Conservation (phyloP, 352 stramenopile species). For the Thraustotheca clavata region DNA sequence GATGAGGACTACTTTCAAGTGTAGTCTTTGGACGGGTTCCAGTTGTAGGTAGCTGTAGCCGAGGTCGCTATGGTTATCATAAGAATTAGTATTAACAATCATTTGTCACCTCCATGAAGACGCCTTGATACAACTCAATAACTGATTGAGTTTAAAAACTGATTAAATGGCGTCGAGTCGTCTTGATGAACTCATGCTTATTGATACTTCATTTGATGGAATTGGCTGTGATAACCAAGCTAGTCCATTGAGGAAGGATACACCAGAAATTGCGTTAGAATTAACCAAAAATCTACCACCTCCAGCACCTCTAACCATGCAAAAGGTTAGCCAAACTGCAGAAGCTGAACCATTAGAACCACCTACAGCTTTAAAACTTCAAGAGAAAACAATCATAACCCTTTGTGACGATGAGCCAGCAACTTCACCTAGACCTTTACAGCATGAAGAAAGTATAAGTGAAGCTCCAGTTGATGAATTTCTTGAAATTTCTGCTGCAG, state of each 20-base stretch:
- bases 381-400: too few species aligned
- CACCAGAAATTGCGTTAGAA: not conserved
- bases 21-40: not conserved
- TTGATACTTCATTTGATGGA: not conserved
- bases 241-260: not conserved
- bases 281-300: not conserved
- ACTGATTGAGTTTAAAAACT: not conserved
- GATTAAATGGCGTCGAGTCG: not conserved
- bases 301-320: not conserved
- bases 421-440: too few species aligned
- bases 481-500: too few species aligned
- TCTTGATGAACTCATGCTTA: not conserved
- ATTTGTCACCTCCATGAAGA: too few species aligned
- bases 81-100: not conserved
- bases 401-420: too few species aligned
- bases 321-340: not conserved
- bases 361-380: too few species aligned
- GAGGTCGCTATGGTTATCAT: not conserved
- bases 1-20: constrained; percentile 3
- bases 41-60: not conserved
- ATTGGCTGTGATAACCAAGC: not conserved
- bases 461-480: too few species aligned
- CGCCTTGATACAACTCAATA: not conserved
- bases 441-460: too few species aligned
- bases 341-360: not conserved